Conservation (phyloP, 2,329 filamentous ascomycete genomes). For the Cladosporium cucumerinum region DNA sequence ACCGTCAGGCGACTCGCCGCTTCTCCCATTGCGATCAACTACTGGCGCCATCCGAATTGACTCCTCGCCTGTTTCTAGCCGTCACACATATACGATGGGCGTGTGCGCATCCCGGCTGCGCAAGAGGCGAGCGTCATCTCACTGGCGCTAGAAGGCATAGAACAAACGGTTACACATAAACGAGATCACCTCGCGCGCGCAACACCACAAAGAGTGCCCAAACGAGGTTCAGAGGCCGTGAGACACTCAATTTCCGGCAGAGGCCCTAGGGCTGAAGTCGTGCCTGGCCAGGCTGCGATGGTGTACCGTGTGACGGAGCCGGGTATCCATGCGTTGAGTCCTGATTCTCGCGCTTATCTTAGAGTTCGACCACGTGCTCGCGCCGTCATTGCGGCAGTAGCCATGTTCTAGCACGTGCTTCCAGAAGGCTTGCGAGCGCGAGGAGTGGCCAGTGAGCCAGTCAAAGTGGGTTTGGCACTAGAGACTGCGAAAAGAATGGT, state of each 20-base stretch:
- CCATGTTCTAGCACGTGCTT: constrained; percentile 9
- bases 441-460: not conserved
- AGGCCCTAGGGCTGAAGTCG: constrained; percentile 13
- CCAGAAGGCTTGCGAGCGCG: constrained; percentile 4
- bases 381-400: constrained; percentile 12
- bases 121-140: constrained; percentile 7
- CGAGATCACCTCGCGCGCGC: not conserved
- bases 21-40: not conserved
- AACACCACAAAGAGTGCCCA: not conserved
- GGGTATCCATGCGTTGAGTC: constrained; percentile 8
- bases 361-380: constrained; percentile 9
- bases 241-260: constrained; percentile 10
- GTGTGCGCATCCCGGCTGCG: not conserved
- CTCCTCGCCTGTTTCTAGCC: constrained; percentile 1
- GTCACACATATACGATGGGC: not conserved
- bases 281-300: constrained; percentile 4
- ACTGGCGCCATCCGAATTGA: not conserved
- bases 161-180: not conserved
- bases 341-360: not conserved
- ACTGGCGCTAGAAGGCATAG: constrained; percentile 9
- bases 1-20: not conserved
- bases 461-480: constrained; percentile 4
- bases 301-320: constrained; percentile 4
- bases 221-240: not conserved
- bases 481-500: not conserved